Evolutionary conservation across 2,329 filamentous ascomycete genomes (phyloP).

Genomic region (Pseudohalonectria lignicola): DNA sequence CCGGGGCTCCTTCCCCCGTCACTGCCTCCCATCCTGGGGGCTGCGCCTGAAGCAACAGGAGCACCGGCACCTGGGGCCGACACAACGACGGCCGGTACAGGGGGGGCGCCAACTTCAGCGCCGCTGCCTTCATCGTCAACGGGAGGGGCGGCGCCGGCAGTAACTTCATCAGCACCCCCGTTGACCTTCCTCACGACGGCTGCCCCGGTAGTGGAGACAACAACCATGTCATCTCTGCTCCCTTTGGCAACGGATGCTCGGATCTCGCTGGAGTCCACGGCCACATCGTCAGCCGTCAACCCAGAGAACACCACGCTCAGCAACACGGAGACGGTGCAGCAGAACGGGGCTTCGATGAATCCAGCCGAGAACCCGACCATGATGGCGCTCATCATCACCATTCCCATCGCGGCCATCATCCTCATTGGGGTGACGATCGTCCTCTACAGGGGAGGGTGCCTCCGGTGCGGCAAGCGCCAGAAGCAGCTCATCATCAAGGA

Average conservation of each 20-base stretch:
- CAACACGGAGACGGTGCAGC: background rate
- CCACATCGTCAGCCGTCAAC: background rate
- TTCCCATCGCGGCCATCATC: background rate
- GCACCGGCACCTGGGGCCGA: background rate
- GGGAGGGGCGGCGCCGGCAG: no score
- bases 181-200: background rate
- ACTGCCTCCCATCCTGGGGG: background rate
- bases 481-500: constrained; percentile 1
- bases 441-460: constrained; percentile 3
- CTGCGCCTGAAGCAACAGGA: no score
- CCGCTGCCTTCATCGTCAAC: background rate
- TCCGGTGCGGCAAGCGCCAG: background rate
- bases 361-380: constrained; percentile 3
- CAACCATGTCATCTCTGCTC: background rate
- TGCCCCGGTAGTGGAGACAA: background rate
- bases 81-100: background rate
- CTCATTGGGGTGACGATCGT: constrained; percentile 1
- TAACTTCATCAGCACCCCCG: background rate
- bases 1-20: background rate
- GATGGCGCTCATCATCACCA: constrained; percentile 3
- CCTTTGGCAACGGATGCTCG: no score
- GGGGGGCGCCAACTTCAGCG: background rate
- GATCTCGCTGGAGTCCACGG: background rate
- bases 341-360: background rate
- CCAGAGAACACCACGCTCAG: no score